A percentile compares a stretch with the other conserved stretches of the same genome.
phyloP scores from a whole-genome alignment of 148 eudicot species.

The Chenopodium album region DNA sequence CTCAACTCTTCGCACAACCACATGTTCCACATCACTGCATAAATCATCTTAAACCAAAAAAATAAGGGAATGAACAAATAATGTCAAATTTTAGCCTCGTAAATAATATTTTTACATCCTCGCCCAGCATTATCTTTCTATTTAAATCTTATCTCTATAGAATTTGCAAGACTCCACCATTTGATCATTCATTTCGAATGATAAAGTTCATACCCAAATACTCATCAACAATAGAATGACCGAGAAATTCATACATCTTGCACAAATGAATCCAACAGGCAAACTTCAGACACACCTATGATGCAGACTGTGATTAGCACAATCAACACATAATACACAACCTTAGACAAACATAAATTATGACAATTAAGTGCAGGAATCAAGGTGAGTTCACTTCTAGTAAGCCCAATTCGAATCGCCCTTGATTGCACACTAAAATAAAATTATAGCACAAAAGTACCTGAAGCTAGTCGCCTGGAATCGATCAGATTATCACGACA shows the following conservation, averaged over 20 bases:
- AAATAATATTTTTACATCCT: background rate
- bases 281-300: background rate
- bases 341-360: too few species aligned
- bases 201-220: background rate
- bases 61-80: background rate
- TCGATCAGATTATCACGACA: background rate
- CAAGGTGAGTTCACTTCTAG: too few species aligned
- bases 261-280: background rate
- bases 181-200: background rate
- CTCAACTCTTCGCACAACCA: slow-evolving; percentile 19
- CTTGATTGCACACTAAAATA: background rate
- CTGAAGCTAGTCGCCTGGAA: background rate
- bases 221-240: background rate
- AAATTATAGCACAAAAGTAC: background rate
- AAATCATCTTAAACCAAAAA: slow-evolving; percentile 27
- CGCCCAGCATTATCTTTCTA: background rate
- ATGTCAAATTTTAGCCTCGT: background rate
- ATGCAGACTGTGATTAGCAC: background rate
- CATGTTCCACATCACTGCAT: slow-evolving; percentile 6
- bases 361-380: too few species aligned
- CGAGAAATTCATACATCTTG: background rate
- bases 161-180: background rate
- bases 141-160: background rate
- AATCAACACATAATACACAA: too few species aligned
- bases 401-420: background rate